phyloP scores from a whole-genome alignment of 495 filamentous ascomycete species.

The Astrocystis sublimbata region DNA sequence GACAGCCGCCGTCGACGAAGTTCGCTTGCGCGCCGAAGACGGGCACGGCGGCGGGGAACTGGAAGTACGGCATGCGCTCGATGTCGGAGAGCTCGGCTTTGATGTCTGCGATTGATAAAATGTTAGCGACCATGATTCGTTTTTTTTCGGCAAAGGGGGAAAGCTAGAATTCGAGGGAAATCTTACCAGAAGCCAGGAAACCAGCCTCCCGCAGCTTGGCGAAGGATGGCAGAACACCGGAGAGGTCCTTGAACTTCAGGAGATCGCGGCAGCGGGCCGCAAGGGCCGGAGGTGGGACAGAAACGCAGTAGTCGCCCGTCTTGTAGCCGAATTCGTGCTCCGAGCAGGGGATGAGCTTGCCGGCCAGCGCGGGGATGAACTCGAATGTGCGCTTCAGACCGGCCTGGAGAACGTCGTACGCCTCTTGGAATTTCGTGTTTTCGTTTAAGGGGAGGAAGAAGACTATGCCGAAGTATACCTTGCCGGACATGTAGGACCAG shows the following conservation, averaged over 20 bases:
- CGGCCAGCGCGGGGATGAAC: slow-evolving; percentile 32
- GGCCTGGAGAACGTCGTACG: slow-evolving; percentile 27
- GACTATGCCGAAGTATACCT: slow-evolving; percentile 29
- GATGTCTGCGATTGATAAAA: too few species aligned
- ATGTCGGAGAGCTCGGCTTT: too few species aligned
- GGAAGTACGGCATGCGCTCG: too few species aligned
- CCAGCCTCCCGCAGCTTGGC: slow-evolving; percentile 25
- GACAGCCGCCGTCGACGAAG: slow-evolving; percentile 41
- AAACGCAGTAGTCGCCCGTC: slow-evolving; percentile 29
- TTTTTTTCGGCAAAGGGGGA: too few species aligned
- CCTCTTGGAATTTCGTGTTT: slow-evolving; percentile 26
- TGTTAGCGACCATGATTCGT: too few species aligned
- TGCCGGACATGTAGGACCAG: slow-evolving; percentile 32
- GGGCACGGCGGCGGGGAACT: slow-evolving; percentile 32
- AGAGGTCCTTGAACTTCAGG: slow-evolving; percentile 28
- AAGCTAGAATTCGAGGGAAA: slow-evolving; percentile 22
- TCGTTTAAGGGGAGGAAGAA: slow-evolving; percentile 32
- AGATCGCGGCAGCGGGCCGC: slow-evolving; percentile 11
- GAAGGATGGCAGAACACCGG: slow-evolving; percentile 31
- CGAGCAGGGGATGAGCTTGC: slow-evolving; percentile 32
- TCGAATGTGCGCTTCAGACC: slow-evolving; percentile 35
- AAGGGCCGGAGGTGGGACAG: slow-evolving; percentile 23
- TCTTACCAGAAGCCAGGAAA: slow-evolving; percentile 30
- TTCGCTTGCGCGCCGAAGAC: slow-evolving; percentile 40
- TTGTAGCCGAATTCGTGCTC: slow-evolving; percentile 34